phyloP scores from a whole-genome alignment of 2,329 filamentous ascomycete species.

The Aspergillus ustus region DNA sequence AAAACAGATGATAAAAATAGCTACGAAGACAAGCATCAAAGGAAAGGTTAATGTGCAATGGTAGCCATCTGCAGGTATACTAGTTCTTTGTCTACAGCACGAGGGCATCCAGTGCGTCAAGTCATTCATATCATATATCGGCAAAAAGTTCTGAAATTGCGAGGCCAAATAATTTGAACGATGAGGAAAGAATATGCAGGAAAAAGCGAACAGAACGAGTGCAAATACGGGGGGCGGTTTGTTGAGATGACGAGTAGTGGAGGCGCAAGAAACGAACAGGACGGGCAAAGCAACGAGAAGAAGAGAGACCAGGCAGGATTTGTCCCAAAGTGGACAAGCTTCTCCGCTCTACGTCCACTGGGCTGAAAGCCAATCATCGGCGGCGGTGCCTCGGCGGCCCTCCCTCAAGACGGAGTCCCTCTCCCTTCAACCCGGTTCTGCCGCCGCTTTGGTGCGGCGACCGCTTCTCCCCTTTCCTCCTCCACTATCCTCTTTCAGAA shows the following conservation, averaged over 20 bases:
- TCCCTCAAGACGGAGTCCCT: constrained; percentile 34
- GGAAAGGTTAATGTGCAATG: not conserved
- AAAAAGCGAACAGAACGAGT: constrained; percentile 64
- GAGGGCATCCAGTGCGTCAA: not conserved
- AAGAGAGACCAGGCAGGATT: constrained; percentile 1
- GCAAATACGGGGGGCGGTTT: constrained; percentile 61
- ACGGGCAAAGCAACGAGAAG: constrained; percentile 39
- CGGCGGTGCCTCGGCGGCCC: constrained; percentile 35
- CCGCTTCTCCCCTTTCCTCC: constrained; percentile 44
- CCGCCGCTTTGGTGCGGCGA: constrained; percentile 30
- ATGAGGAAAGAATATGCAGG: constrained; percentile 42
- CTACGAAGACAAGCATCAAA: constrained; percentile 1
- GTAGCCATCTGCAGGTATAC: not conserved
- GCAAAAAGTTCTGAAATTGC: not conserved
- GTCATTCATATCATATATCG: not conserved
- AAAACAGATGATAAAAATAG: constrained; percentile 4
- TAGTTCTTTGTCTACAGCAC: constrained; percentile 11
- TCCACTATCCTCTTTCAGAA: constrained; percentile 24
- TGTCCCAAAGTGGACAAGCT: constrained; percentile 38
- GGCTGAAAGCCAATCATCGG: constrained; percentile 41
- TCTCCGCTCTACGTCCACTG: constrained; percentile 33
- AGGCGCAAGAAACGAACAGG: constrained; percentile 28
- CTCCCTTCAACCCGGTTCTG: constrained; percentile 32
- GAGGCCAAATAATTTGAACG: not conserved
- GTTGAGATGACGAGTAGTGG: constrained; percentile 14